Percentiles rank a stretch among this genome's conserved stretches.
Evolutionary conservation across 192 early-diverging fungal genomes (phyloP).

Genomic region (Coemansia umbellata): DNA sequence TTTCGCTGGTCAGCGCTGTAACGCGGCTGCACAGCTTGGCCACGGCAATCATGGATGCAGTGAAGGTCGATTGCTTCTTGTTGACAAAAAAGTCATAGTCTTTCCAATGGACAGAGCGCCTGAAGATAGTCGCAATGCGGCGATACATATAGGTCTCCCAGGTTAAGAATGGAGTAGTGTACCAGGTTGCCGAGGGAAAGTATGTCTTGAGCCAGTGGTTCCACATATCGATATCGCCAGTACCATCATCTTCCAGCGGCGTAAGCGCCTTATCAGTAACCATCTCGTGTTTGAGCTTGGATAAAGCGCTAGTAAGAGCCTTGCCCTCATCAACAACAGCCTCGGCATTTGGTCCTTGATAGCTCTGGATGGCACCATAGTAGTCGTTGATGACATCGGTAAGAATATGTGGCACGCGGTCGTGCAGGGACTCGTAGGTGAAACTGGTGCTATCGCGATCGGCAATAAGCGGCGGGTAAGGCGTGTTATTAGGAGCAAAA

Average conservation of each 20-base stretch:
- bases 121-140: constrained; percentile 61
- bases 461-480: constrained; percentile 59
- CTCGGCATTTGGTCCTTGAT: constrained; percentile 24
- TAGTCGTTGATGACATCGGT: constrained; percentile 74
- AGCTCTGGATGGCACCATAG: constrained; percentile 51
- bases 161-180: constrained; percentile 73
- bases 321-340: constrained; percentile 59
- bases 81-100: constrained; percentile 69
- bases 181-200: constrained; percentile 65
- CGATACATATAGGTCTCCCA: constrained; percentile 84
- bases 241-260: constrained; percentile 49
- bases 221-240: constrained; percentile 62
- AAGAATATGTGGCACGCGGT: constrained; percentile 80
- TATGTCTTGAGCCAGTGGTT: constrained; percentile 56
- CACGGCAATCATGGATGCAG: constrained; percentile 60
- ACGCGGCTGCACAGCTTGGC: constrained; percentile 63
- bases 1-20: constrained; percentile 24
- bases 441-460: constrained; percentile 65
- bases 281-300: constrained; percentile 71
- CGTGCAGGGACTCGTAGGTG: constrained; percentile 70
- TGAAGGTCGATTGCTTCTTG: constrained; percentile 68
- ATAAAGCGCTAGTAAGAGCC: constrained; percentile 59
- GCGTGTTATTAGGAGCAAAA: constrained; percentile 52
- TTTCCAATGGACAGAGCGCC: constrained; percentile 54
- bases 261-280: constrained; percentile 56